Conservation (phyloP, 1,139 yeast genomes). For the Suhomyces coccinellae region DNA sequence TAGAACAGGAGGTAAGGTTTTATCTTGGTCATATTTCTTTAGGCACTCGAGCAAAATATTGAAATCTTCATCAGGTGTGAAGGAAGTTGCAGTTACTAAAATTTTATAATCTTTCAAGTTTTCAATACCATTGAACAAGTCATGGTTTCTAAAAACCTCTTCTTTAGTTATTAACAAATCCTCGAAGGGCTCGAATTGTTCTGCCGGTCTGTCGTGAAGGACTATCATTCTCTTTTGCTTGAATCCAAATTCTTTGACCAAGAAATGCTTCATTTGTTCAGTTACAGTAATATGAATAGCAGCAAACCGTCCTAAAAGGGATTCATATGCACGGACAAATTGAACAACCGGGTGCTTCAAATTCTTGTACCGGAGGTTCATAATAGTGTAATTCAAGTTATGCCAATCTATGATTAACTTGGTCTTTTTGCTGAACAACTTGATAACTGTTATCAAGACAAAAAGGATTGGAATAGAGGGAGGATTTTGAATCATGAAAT, state of each 20-base stretch:
- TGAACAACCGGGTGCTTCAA: conserved; percentile 62
- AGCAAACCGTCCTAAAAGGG: conserved; percentile 55
- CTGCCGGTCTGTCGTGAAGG: conserved; percentile 75
- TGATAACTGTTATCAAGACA: conserved; percentile 56
- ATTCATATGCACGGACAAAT: conserved; percentile 59
- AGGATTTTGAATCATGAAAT: conserved; percentile 85
- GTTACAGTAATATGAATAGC: conserved; percentile 78
- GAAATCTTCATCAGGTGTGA: conserved; percentile 94
- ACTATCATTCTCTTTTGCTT: conserved; percentile 37
- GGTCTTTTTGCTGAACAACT: conserved; percentile 56
- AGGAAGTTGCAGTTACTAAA: conserved; percentile 84
- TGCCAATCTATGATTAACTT: conserved; percentile 92
- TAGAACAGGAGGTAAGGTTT: conserved; percentile 49
- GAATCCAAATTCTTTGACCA: conserved; percentile 56
- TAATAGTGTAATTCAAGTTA: conserved; percentile 82
- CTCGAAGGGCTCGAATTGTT: conserved; percentile 56
- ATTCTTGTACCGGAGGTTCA: conserved; percentile 62
- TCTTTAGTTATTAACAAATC: conserved; percentile 21
- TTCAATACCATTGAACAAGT: conserved; percentile 38
- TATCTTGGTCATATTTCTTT: conserved; percentile 39
- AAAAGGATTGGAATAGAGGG: conserved; percentile 85
- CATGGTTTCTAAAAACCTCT: conserved; percentile 39
- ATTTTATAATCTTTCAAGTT: conserved; percentile 51
- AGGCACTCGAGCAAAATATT: conserved; percentile 68
- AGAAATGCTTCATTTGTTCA: conserved; percentile 62